Evolutionary conservation across 495 filamentous ascomycete species (phyloP).

Genomic region (Penicillium bovifimosum): DNA sequence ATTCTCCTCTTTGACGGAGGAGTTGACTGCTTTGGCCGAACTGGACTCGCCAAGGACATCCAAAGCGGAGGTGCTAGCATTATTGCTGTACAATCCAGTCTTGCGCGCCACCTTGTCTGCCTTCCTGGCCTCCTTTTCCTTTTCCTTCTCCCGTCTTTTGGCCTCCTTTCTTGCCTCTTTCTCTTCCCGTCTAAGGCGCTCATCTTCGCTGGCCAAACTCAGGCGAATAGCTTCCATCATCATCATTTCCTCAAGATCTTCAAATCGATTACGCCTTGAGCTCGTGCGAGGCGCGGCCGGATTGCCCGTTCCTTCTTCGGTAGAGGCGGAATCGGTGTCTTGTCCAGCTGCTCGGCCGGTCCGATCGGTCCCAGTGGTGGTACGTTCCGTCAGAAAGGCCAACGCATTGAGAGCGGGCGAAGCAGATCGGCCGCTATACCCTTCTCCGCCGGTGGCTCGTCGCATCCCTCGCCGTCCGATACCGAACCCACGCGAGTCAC

Average conservation of each 20-base stretch:
- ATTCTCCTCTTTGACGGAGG: constrained; percentile 19
- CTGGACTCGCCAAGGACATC: constrained; percentile 24
- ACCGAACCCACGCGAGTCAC: constrained; percentile 41
- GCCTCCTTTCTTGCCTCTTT: constrained; percentile 74
- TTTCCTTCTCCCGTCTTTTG: constrained; percentile 77
- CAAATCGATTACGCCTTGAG: constrained; percentile 62
- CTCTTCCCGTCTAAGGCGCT: constrained; percentile 73
- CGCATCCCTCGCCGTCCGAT: constrained; percentile 46
- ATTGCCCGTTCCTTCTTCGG: constrained; percentile 40
- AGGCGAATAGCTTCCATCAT: constrained; percentile 92
- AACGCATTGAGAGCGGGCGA: constrained; percentile 48
- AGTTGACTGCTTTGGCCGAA: constrained; percentile 30
- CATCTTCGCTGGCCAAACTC: constrained; percentile 85
- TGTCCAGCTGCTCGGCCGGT: constrained; percentile 26
- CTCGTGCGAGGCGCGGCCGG: constrained; percentile 48
- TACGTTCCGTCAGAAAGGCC: constrained; percentile 46
- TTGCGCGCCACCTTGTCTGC: constrained; percentile 61
- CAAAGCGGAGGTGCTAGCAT: constrained; percentile 38
- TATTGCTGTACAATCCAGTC: constrained; percentile 44
- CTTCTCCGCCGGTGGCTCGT: constrained; percentile 34
- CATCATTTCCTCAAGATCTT: constrained; percentile 97
- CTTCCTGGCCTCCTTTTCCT: constrained; percentile 77
- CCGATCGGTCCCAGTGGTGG: constrained; percentile 9
- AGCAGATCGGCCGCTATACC: constrained; percentile 30
- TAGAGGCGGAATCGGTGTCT: constrained; percentile 32